A percentile compares a stretch with the other conserved stretches of the same genome.
Evolutionary conservation across 1,139 yeast genomes (phyloP).

Genomic region (Geotrichum restrictum): DNA sequence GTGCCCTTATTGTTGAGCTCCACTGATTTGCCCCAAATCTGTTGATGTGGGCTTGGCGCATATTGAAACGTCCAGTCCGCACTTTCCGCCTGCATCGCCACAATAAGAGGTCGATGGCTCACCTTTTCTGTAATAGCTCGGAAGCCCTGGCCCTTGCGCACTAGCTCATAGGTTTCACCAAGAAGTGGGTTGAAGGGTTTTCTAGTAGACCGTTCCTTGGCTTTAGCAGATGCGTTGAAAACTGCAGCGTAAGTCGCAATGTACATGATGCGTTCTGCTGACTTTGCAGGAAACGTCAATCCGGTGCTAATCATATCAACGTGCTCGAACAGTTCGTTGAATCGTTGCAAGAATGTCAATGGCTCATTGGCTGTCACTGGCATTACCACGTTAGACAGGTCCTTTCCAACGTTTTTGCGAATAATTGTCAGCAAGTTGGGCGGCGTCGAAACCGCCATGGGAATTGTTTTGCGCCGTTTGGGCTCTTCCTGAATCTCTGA

Average conservation of each 20-base stretch:
- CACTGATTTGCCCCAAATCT: constrained; percentile 92
- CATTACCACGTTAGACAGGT: constrained; percentile 79
- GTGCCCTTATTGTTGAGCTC: constrained; percentile 77
- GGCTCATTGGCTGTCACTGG: constrained; percentile 96
- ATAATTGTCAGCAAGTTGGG: constrained; percentile 77
- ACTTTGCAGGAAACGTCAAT: constrained; percentile 40
- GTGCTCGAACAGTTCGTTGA: constrained; percentile 77
- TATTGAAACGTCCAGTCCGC: constrained; percentile 68
- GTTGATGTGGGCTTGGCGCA: constrained; percentile 77
- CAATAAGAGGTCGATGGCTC: constrained; percentile 73
- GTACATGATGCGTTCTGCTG: constrained; percentile 59
- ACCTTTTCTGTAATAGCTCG: constrained; percentile 76
- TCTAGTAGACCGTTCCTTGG: constrained; percentile 69
- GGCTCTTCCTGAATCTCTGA: constrained; percentile 45
- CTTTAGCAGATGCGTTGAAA: constrained; percentile 63
- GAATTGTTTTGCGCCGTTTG: constrained; percentile 58
- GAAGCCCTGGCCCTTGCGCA: constrained; percentile 70
- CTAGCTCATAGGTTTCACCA: constrained; percentile 84
- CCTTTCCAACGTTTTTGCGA: constrained; percentile 90
- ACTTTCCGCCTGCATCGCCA: constrained; percentile 76
- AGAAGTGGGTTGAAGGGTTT: constrained; percentile 91
- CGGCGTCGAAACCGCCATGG: constrained; percentile 60
- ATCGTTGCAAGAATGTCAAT: constrained; percentile 69
- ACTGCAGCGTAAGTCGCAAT: constrained; percentile 84
- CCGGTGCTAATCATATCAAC: constrained; percentile 64